phyloP scores from a whole-genome alignment of 371 early-diverging fungal species.

The Blyttiomyces sp. region DNA sequence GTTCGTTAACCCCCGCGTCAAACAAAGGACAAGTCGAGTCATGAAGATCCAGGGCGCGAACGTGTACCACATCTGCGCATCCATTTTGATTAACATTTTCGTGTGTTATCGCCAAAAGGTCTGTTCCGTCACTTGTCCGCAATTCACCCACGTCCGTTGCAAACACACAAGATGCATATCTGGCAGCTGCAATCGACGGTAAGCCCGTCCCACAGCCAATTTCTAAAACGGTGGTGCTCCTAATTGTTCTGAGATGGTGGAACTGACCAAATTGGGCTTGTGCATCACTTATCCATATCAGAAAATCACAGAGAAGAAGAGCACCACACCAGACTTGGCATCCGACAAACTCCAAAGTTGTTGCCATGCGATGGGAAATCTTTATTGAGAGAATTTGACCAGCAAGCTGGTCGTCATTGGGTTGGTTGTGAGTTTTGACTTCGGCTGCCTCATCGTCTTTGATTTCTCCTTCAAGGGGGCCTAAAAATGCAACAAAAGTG shows the following conservation, averaged over 20 bases:
- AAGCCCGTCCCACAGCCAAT: conserved; percentile 34
- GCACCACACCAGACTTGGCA: conserved; percentile 33
- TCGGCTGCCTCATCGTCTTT: background rate
- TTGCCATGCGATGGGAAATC: conserved; percentile 17
- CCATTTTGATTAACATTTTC: conserved; percentile 17
- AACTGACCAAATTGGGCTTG: background rate
- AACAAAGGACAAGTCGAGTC: conserved; percentile 19
- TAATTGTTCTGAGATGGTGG: background rate
- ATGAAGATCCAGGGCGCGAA: conserved; percentile 16
- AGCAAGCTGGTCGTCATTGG: background rate
- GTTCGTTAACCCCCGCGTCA: background rate
- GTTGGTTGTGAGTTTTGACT: background rate
- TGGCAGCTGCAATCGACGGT: conserved; percentile 11
- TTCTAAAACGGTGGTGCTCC: conserved; percentile 13
- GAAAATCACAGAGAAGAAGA: conserved; percentile 24
- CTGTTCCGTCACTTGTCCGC: background rate
- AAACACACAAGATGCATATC: conserved; percentile 9
- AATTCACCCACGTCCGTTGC: conserved; percentile 21
- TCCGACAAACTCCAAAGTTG: conserved; percentile 22
- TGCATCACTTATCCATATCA: background rate
- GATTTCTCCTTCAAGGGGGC: background rate
- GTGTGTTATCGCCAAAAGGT: background rate
- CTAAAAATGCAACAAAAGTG: background rate
- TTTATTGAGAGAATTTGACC: background rate
- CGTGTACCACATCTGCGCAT: background rate